Conservation (phyloP, 2,329 filamentous ascomycete genomes). For the Calonectria fujianensis region DNA sequence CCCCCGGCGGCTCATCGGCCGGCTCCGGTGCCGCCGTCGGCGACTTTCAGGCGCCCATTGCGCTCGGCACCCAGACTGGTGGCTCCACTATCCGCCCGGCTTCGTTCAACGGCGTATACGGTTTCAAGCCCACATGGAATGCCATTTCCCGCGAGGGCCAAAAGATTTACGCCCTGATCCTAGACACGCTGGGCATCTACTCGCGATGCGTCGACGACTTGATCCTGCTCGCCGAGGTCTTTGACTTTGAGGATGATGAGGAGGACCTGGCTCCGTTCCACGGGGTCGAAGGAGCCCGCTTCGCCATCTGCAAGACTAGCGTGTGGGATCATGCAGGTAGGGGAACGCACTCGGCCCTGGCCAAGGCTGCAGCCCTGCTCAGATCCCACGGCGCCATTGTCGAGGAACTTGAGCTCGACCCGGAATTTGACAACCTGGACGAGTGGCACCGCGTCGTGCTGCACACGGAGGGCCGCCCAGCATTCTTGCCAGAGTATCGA, state of each 20-base stretch:
- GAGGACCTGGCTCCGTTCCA: slow-evolving; percentile 59
- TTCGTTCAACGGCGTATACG: slow-evolving; percentile 81
- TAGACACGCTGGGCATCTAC: slow-evolving; percentile 79
- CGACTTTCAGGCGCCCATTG: slow-evolving; percentile 78
- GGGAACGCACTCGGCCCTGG: slow-evolving; percentile 67
- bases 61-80: slow-evolving; percentile 80
- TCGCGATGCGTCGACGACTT: slow-evolving; percentile 76
- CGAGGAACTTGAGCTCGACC: slow-evolving; percentile 73
- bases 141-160: slow-evolving; percentile 78
- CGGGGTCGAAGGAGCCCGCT: slow-evolving; percentile 69
- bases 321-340: slow-evolving; percentile 71
- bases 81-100: slow-evolving; percentile 79
- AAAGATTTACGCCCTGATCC: slow-evolving; percentile 74
- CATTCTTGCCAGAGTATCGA: slow-evolving; percentile 74
- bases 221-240: slow-evolving; percentile 72
- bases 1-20: slow-evolving; percentile 81
- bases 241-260: slow-evolving; percentile 69
- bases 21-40: slow-evolving; percentile 81
- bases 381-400: slow-evolving; percentile 71
- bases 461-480: slow-evolving; percentile 70
- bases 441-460: slow-evolving; percentile 74
- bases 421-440: slow-evolving; percentile 68
- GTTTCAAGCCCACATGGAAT: slow-evolving; percentile 80
- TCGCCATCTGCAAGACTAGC: slow-evolving; percentile 74
- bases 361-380: slow-evolving; percentile 64